Conservation (phyloP, 2,329 filamentous ascomycete species). For the Talaromyces sp. region DNA sequence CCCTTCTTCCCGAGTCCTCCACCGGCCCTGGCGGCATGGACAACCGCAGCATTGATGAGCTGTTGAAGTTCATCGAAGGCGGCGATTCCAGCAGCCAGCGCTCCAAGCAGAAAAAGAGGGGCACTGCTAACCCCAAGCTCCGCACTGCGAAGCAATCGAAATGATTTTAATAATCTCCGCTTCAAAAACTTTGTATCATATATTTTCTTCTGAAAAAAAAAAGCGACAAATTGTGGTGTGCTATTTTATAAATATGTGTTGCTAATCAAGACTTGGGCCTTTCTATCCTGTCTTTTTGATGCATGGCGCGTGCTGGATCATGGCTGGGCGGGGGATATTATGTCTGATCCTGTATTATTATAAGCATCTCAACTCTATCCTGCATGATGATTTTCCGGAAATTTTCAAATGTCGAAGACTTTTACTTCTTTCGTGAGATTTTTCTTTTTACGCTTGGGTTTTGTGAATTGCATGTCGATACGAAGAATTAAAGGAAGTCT, state of each 20-base stretch:
- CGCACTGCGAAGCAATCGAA: slow-evolving; percentile 37
- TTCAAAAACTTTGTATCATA: slow-evolving; percentile 13
- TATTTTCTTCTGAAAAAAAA: background rate
- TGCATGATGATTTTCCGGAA: background rate
- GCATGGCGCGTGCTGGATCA: slow-evolving; percentile 13
- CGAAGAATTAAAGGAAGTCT: background rate
- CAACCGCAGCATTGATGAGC: slow-evolving; percentile 81
- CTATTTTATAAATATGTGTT: slow-evolving; percentile 4
- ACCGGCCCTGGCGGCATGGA: slow-evolving; percentile 52
- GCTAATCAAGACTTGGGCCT: background rate
- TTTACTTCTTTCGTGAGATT: background rate
- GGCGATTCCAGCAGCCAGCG: slow-evolving; percentile 36
- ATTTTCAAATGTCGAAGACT: background rate
- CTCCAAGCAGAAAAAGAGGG: slow-evolving; percentile 42
- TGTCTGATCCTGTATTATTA: slow-evolving; percentile 17
- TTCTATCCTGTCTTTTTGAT: slow-evolving; percentile 2
- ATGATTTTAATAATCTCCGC: slow-evolving; percentile 10
- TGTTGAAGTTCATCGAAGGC: slow-evolving; percentile 92
- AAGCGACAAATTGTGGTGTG: slow-evolving; percentile 7
- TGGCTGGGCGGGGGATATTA: slow-evolving; percentile 10
- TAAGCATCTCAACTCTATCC: slow-evolving; percentile 33
- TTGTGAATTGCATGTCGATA: background rate
- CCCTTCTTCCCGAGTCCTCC: slow-evolving; percentile 32
- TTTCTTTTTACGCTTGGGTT: background rate
- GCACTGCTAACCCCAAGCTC: slow-evolving; percentile 40